phyloP scores from a whole-genome alignment of 2,329 filamentous ascomycete genomes.

The Penicillium expansum region DNA sequence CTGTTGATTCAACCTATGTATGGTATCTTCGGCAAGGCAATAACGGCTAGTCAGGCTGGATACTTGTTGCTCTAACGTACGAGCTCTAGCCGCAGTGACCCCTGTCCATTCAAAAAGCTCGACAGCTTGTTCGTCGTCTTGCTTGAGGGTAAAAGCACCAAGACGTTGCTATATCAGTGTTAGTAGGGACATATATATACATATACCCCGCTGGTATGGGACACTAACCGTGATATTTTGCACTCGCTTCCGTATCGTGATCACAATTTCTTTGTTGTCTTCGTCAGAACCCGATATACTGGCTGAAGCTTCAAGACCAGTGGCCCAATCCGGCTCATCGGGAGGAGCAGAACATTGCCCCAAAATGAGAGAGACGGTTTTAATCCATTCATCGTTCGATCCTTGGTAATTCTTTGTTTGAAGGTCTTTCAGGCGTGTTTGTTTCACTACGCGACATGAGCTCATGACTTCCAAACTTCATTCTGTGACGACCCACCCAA shows the following conservation, averaged over 20 bases:
- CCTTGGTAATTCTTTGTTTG: conserved; percentile 45
- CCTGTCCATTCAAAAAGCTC: conserved; percentile 58
- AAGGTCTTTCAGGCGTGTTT: conserved; percentile 37
- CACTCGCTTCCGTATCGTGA: conserved; percentile 44
- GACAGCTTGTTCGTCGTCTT: conserved; percentile 55
- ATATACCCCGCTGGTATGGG: not conserved
- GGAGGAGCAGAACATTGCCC: conserved; percentile 25
- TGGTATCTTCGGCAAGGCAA: conserved; percentile 49
- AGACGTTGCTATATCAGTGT: conserved; percentile 48
- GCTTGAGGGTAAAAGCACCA: conserved; percentile 52
- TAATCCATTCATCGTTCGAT: conserved; percentile 43
- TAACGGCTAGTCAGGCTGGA: conserved; percentile 41
- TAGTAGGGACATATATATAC: conserved; percentile 12
- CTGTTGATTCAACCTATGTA: conserved; percentile 53
- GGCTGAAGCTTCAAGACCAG: conserved; percentile 35
- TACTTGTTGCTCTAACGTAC: conserved; percentile 44
- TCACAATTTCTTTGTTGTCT: conserved; percentile 37
- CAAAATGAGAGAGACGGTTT: conserved; percentile 37
- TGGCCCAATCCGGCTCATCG: conserved; percentile 17
- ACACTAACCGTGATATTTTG: conserved; percentile 50
- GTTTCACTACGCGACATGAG: conserved; percentile 35
- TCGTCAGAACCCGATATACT: conserved; percentile 24
- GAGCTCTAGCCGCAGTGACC: conserved; percentile 46
- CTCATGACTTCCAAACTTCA: not conserved
- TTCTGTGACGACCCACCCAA: conserved; percentile 37